Evolutionary conservation across 306 rosid genomes (phyloP).

Genomic region (Quercus bicolor): DNA sequence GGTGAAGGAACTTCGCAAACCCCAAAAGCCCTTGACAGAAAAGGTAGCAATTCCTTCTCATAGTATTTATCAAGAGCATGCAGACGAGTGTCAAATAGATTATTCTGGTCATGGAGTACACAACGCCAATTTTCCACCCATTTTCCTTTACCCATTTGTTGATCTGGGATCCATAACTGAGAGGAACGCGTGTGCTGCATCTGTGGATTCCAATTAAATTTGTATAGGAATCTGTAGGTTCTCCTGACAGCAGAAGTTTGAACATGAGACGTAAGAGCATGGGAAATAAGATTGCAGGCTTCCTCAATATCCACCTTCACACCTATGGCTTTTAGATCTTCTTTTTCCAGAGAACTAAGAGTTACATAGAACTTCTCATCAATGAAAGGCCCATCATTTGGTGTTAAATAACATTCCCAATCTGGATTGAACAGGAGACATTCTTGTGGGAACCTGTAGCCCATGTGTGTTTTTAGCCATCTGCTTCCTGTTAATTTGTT

Average conservation of each 20-base stretch:
- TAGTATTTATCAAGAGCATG: constrained; percentile 16
- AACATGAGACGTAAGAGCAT: neutral
- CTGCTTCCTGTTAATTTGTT: neutral
- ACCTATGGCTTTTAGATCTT: constrained; percentile 3
- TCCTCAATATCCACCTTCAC: constrained; percentile 16
- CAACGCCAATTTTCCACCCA: constrained; percentile 15
- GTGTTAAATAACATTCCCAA: constrained; percentile 17
- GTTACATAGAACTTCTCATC: constrained; percentile 2
- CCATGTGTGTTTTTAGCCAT: too few species aligned
- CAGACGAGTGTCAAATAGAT: constrained; percentile 5
- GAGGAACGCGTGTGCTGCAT: neutral
- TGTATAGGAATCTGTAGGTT: constrained; percentile 9
- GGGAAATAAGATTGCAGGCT: constrained; percentile 18
- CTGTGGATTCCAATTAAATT: constrained; percentile 10
- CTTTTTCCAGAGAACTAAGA: neutral
- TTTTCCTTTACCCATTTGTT: neutral
- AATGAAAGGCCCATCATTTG: constrained; percentile 14
- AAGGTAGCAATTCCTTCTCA: constrained; percentile 5
- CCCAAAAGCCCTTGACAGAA: constrained; percentile 21
- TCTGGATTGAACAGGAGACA: constrained; percentile 19
- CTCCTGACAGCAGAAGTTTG: neutral
- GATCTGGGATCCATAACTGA: constrained; percentile 17
- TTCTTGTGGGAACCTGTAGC: neutral
- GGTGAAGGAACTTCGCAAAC: constrained; percentile 14
- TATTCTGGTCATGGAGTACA: constrained; percentile 11